phyloP scores from a whole-genome alignment of 2,329 filamentous ascomycete genomes.

The Scedosporium aurantiacum region DNA sequence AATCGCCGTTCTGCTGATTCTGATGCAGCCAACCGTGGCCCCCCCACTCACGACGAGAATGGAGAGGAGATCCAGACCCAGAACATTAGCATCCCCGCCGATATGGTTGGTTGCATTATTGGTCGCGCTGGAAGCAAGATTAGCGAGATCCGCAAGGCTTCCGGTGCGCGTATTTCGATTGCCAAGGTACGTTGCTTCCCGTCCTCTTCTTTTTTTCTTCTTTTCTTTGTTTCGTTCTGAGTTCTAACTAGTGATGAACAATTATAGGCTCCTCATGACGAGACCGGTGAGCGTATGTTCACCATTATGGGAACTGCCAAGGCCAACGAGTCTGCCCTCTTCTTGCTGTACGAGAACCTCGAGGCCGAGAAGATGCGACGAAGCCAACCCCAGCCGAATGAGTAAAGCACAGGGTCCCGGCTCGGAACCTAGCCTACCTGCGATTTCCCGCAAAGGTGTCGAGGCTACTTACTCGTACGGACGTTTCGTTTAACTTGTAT shows the following conservation, averaged over 20 bases:
- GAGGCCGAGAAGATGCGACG: conserved; percentile 98
- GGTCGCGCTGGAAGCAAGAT: conserved; percentile 93
- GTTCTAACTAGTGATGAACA: background rate
- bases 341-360: conserved; percentile 93
- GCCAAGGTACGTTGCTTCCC: conserved; percentile 55
- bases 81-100: conserved; percentile 97
- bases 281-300: conserved; percentile 98
- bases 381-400: conserved; percentile 57
- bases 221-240: background rate
- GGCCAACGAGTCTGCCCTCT: conserved; percentile 91
- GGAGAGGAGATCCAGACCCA: conserved; percentile 97
- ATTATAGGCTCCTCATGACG: conserved; percentile 71
- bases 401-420: conserved; percentile 26
- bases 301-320: conserved; percentile 94
- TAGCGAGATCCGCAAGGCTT: conserved; percentile 95
- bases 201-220: background rate
- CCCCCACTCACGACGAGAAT: conserved; percentile 85
- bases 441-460: conserved; percentile 5
- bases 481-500: conserved; percentile 7
- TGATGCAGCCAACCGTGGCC: conserved; percentile 68
- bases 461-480: background rate
- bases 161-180: conserved; percentile 92
- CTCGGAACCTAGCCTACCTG: conserved; percentile 1
- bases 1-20: conserved; percentile 67
- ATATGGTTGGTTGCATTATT: conserved; percentile 99